Evolutionary conservation across 2,329 filamentous ascomycete genomes (phyloP).

Genomic region (Aspergillus fijiensis): DNA sequence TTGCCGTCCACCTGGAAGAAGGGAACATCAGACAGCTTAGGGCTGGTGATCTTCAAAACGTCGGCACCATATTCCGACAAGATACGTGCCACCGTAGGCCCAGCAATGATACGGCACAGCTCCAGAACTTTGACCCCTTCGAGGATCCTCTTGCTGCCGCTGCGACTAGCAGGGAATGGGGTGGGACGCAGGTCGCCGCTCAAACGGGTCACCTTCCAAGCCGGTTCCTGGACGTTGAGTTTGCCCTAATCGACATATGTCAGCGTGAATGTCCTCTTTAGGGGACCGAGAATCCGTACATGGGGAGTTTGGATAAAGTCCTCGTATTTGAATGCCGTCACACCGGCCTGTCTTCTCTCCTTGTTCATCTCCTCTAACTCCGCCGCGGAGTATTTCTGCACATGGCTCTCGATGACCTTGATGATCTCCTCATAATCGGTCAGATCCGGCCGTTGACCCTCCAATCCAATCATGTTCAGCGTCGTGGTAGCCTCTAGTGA

Average conservation of each 20-base stretch:
- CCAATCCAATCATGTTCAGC: constrained; percentile 67
- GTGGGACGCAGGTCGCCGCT: constrained; percentile 29
- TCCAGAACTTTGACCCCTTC: constrained; percentile 70
- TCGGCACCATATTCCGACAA: constrained; percentile 71
- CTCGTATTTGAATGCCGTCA: constrained; percentile 58
- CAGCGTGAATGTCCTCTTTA: background rate
- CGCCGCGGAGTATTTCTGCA: constrained; percentile 53
- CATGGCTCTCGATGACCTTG: constrained; percentile 58
- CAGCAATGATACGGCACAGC: constrained; percentile 71
- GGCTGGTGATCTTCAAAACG: constrained; percentile 69
- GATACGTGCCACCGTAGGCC: constrained; percentile 66
- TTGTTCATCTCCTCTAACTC: constrained; percentile 62
- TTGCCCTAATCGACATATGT: constrained; percentile 24
- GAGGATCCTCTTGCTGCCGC: constrained; percentile 33
- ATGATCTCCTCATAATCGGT: constrained; percentile 61
- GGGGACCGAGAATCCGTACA: constrained; percentile 36
- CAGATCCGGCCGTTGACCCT: constrained; percentile 60
- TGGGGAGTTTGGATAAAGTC: constrained; percentile 59
- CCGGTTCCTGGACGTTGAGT: constrained; percentile 36
- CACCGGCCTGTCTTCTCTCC: constrained; percentile 58
- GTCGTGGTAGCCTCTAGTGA: constrained; percentile 70
- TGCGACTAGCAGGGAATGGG: constrained; percentile 32
- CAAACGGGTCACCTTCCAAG: constrained; percentile 37
- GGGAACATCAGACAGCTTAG: constrained; percentile 66
- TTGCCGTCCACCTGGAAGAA: constrained; percentile 73